Conservation (phyloP, 75 land plant species). For the Pinus taeda region DNA sequence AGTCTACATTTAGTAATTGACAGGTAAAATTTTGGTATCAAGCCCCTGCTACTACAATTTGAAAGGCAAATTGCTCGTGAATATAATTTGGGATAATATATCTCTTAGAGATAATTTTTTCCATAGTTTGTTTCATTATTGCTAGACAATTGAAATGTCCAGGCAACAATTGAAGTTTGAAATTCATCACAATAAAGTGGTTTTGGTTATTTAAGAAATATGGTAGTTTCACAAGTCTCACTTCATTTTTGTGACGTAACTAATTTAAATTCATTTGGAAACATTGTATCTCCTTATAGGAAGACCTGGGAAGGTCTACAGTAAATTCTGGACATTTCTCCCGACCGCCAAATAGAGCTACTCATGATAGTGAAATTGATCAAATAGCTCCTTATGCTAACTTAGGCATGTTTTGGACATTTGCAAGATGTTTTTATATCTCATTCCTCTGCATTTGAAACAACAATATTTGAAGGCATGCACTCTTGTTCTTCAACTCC, state of each 20-base stretch:
- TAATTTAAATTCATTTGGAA: neutral
- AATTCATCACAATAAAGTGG: neutral
- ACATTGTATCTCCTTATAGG: constrained; percentile 4
- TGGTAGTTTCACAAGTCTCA: neutral
- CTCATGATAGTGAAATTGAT: neutral
- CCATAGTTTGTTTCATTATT: neutral
- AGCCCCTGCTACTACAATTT: neutral
- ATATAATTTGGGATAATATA: neutral
- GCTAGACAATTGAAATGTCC: no score
- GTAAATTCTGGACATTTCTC: constrained; percentile 10
- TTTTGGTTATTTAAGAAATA: neutral
- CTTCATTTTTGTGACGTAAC: neutral
- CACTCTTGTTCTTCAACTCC: neutral
- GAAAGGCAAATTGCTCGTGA: no score
- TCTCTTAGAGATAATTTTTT: neutral
- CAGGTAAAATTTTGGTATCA: neutral
- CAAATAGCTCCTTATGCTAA: neutral
- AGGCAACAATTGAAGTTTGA: neutral
- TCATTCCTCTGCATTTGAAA: neutral
- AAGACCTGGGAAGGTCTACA: constrained; percentile 9
- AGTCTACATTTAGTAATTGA: neutral
- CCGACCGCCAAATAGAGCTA: constrained; percentile 13
- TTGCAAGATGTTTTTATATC: neutral
- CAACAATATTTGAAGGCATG: constrained; percentile 7
- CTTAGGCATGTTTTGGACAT: constrained; percentile 5